Percentiles rank a stretch among this genome's conserved stretches.
Conservation (phyloP, 257 asterid species). For the Handroanthus guayacan region DNA sequence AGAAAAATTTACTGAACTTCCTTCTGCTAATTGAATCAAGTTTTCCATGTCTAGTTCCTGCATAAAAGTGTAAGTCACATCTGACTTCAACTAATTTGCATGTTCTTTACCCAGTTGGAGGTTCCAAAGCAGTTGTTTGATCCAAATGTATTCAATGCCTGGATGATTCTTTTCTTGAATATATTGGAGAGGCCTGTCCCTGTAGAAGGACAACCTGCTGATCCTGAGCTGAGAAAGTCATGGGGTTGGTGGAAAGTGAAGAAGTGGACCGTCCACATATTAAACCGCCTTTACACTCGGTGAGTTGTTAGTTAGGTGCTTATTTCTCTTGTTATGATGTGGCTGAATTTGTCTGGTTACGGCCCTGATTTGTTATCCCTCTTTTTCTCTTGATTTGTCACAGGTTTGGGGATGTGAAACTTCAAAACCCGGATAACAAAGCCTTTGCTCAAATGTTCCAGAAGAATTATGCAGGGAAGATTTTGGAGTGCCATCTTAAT, state of each 20-base stretch:
- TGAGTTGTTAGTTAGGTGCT: constrained; percentile 37
- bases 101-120: constrained; percentile 72
- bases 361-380: constrained; percentile 7
- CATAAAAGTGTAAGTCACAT: constrained; percentile 19
- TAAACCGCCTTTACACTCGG: constrained; percentile 96
- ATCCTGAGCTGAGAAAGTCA: constrained; percentile 86
- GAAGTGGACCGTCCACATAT: constrained; percentile 95
- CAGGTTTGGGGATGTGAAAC: constrained; percentile 95
- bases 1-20: neutral
- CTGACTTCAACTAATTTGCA: constrained; percentile 17
- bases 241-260: constrained; percentile 99
- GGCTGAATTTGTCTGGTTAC: constrained; percentile 3
- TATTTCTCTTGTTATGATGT: constrained; percentile 20
- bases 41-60: constrained; percentile 25
- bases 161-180: constrained; percentile 95
- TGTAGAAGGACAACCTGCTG: constrained; percentile 88
- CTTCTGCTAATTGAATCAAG: neutral
- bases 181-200: constrained; percentile 96
- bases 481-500: constrained; percentile 92
- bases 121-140: constrained; percentile 91
- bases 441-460: constrained; percentile 98
- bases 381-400: constrained; percentile 31
- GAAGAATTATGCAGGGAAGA: constrained; percentile 92
- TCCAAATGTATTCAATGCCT: constrained; percentile 86
- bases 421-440: constrained; percentile 92